Conservation (phyloP, 1,139 yeast genomes). For the Geotrichum klebahnii region DNA sequence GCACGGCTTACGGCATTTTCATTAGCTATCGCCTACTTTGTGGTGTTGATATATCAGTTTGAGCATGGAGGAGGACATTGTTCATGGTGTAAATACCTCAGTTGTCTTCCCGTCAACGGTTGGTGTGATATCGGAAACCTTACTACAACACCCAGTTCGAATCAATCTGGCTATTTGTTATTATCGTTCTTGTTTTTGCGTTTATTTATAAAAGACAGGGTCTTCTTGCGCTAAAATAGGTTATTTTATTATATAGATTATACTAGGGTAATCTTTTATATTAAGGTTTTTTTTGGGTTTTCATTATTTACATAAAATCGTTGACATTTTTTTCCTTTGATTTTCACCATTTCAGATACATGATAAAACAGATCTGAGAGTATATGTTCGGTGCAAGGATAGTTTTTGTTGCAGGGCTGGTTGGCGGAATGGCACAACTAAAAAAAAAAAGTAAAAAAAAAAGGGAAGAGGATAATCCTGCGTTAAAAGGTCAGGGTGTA, state of each 20-base stretch:
- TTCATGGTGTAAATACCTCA: slow-evolving; percentile 69
- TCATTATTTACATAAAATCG: too few species aligned
- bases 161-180: background rate
- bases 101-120: slow-evolving; percentile 65
- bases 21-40: slow-evolving; percentile 51
- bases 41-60: slow-evolving; percentile 49
- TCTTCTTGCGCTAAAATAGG: too few species aligned
- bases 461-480: background rate
- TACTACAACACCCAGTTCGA: slow-evolving; percentile 26
- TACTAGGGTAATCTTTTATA: too few species aligned
- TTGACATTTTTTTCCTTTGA: too few species aligned
- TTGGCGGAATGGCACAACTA: background rate
- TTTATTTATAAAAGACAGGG: too few species aligned
- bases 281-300: too few species aligned
- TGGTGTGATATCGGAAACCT: slow-evolving; percentile 68
- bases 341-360: too few species aligned
- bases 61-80: slow-evolving; percentile 49
- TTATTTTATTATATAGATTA: too few species aligned
- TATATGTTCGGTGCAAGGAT: too few species aligned
- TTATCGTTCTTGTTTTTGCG: too few species aligned
- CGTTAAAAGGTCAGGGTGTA: background rate
- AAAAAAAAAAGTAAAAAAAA: background rate
- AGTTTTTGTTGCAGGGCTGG: background rate
- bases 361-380: too few species aligned
- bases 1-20: slow-evolving; percentile 49